These are phyloP conservation scores for Rhizopus arrhizus DNA, from an alignment of 371 early-diverging fungal genomes.

Conservation along the genomic window DNA sequence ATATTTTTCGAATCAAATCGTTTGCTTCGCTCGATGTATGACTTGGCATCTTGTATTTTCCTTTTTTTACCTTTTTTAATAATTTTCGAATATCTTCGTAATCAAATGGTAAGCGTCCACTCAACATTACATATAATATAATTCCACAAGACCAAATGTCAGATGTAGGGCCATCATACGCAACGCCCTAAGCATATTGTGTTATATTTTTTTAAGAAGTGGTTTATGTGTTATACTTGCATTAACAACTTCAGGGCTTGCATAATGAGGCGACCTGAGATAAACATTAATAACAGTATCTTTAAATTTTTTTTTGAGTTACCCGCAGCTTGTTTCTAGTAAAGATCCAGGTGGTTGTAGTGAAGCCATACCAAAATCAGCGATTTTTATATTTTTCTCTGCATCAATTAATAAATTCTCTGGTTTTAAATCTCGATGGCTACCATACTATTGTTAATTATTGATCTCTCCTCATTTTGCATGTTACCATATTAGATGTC, in stretches of 20 bases:
- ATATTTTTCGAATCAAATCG: slow-evolving; percentile 56
- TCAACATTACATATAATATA: slow-evolving; percentile 85
- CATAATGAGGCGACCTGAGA: slow-evolving; percentile 83
- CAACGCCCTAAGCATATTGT: slow-evolving; percentile 56
- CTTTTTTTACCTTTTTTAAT: slow-evolving; percentile 67
- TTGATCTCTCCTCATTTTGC: not conserved
- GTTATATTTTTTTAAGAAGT: not conserved
- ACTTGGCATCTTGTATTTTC: slow-evolving; percentile 65
- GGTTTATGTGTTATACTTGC: slow-evolving; percentile 30
- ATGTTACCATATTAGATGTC: slow-evolving; percentile 82
- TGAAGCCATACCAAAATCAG: slow-evolving; percentile 88
- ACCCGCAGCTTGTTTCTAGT: slow-evolving; percentile 83
- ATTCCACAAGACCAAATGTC: slow-evolving; percentile 96
- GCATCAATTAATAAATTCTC: slow-evolving; percentile 90
- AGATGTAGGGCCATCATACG: slow-evolving; percentile 83
- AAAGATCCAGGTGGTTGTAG: slow-evolving; percentile 70
- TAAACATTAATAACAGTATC: not conserved
- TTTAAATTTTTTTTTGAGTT: slow-evolving; percentile 5
- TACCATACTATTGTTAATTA: slow-evolving; percentile 21
- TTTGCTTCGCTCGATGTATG: slow-evolving; percentile 62
- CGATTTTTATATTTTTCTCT: slow-evolving; percentile 76
- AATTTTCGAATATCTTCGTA: slow-evolving; percentile 85
- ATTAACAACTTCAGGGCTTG: slow-evolving; percentile 90
- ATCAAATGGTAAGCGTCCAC: slow-evolving; percentile 92
- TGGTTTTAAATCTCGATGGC: slow-evolving; percentile 98